Evolutionary conservation across 495 filamentous ascomycete genomes (phyloP).

Genomic region (Hypoxylon rickii): DNA sequence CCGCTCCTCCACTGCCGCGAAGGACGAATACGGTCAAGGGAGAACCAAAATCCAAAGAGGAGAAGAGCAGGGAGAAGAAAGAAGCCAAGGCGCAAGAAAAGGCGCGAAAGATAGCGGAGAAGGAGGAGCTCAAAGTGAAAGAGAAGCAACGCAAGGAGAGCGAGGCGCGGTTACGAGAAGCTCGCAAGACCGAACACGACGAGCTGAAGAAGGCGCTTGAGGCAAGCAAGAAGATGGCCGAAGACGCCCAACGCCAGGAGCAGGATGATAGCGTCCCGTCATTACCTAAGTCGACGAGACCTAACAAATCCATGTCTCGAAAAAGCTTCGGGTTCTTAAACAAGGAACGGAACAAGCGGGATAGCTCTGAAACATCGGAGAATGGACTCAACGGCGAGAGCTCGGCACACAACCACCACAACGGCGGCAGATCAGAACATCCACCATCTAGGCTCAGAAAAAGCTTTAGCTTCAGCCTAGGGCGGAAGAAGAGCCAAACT

Average conservation of each 20-base stretch:
- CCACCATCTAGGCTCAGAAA: constrained; percentile 46
- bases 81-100: constrained; percentile 72
- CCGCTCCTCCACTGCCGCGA: constrained; percentile 36
- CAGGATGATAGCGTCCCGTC: constrained; percentile 43
- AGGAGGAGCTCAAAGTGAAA: constrained; percentile 67
- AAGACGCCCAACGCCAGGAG: constrained; percentile 43
- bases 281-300: constrained; percentile 43
- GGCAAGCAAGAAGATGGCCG: constrained; percentile 49
- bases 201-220: constrained; percentile 46
- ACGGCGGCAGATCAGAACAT: constrained; percentile 37
- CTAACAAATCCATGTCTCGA: constrained; percentile 51
- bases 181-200: constrained; percentile 43
- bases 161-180: constrained; percentile 39
- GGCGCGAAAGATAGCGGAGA: constrained; percentile 54
- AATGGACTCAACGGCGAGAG: constrained; percentile 33
- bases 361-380: constrained; percentile 36
- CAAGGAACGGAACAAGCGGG: constrained; percentile 40
- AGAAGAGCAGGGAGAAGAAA: constrained; percentile 59
- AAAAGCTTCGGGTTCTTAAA: constrained; percentile 56
- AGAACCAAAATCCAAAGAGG: constrained; percentile 55
- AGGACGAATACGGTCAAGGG: constrained; percentile 41
- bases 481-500: constrained; percentile 62
- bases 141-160: constrained; percentile 49
- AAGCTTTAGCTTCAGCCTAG: constrained; percentile 62
- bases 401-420: constrained; percentile 13